phyloP scores from a whole-genome alignment of 2,329 filamentous ascomycete species.

The Coniochaeta prunicola region DNA sequence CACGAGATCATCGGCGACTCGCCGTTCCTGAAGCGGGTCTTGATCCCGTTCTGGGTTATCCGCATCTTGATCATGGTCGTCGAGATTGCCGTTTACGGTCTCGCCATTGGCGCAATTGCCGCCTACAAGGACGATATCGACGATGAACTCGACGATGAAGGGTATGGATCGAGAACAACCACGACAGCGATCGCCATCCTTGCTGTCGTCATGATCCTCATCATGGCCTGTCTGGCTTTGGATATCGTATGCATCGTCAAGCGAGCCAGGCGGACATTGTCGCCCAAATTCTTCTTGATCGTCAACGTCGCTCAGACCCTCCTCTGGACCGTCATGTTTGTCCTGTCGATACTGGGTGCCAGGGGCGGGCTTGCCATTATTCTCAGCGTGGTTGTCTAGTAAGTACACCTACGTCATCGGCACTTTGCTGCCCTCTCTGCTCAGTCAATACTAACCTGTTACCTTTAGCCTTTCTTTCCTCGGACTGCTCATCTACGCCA shows the following conservation, averaged over 20 bases:
- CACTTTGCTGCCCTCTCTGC: neutral
- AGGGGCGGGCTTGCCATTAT: conserved; percentile 6
- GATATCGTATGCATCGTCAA: conserved; percentile 25
- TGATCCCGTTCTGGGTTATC: conserved; percentile 26
- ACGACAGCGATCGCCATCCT: conserved; percentile 13
- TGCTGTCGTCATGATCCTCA: conserved; percentile 17
- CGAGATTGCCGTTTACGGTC: conserved; percentile 15
- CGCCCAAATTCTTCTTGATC: conserved; percentile 23
- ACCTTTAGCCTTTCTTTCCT: conserved; percentile 21
- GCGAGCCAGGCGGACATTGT: conserved; percentile 20
- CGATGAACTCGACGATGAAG: conserved; percentile 10
- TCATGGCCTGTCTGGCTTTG: conserved; percentile 19
- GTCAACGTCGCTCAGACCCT: conserved; percentile 19
- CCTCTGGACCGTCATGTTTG: conserved; percentile 19
- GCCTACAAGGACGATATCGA: conserved; percentile 10
- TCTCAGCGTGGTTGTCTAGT: conserved; percentile 20
- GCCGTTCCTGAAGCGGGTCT: conserved; percentile 25
- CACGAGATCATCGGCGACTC: conserved; percentile 19
- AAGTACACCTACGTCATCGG: conserved; percentile 5
- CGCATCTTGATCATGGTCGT: conserved; percentile 22
- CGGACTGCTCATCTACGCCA: conserved; percentile 23
- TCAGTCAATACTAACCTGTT: neutral
- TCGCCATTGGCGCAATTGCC: conserved; percentile 12
- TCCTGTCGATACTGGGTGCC: conserved; percentile 16
- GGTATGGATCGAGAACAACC: conserved; percentile 1